A percentile compares a stretch with the other conserved stretches of the same genome.
Evolutionary conservation across 306 rosid species (phyloP).

Genomic region (Quercus glauca): DNA sequence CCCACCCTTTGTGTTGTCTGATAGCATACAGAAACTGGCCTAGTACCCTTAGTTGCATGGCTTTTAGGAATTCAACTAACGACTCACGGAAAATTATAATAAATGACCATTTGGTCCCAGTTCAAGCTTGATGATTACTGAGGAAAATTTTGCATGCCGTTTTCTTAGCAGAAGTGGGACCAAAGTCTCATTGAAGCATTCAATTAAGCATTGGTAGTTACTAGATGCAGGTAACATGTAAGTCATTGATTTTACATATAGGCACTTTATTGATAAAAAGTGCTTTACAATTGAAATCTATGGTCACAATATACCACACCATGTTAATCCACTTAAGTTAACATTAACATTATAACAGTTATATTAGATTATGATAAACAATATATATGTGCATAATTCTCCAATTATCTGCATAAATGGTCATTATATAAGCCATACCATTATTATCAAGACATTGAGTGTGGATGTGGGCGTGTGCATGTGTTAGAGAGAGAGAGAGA

Average conservation of each 20-base stretch:
- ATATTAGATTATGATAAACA: slow-evolving; percentile 1
- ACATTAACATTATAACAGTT: background rate
- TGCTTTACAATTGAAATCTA: background rate
- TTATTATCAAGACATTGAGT: slow-evolving; percentile 3
- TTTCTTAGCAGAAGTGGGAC: no score
- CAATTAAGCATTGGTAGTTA: no score
- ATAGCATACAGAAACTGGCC: background rate
- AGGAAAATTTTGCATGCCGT: no score
- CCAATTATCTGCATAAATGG: slow-evolving; percentile 13
- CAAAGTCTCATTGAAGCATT: no score
- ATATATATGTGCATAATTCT: slow-evolving; percentile 4
- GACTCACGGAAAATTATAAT: no score
- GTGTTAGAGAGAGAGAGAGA: background rate
- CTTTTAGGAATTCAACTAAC: background rate
- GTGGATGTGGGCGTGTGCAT: background rate
- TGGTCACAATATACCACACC: background rate
- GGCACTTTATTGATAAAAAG: background rate
- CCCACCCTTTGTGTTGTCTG: background rate
- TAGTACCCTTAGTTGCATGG: slow-evolving; percentile 10
- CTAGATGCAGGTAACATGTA: no score
- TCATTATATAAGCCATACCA: background rate
- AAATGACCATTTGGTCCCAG: no score
- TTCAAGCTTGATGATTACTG: no score
- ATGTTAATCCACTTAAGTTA: background rate
- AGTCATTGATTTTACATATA: no score